Evolutionary conservation across 352 stramenopile genomes (phyloP).

Genomic region (Pythium pyrilobum): DNA sequence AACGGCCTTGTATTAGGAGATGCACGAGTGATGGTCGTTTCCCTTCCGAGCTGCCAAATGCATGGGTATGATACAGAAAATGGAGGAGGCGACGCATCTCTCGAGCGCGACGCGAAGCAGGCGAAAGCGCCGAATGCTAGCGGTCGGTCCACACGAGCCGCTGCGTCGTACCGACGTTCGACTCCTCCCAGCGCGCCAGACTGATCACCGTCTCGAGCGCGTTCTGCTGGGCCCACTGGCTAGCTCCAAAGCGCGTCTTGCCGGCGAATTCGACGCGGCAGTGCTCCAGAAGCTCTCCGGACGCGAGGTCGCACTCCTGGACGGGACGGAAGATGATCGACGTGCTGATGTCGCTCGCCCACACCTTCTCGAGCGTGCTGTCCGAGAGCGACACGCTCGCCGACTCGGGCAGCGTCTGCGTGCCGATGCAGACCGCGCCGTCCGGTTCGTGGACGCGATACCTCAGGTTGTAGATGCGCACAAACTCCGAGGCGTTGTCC

Average conservation of each 20-base stretch:
- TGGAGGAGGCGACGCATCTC: too few species aligned
- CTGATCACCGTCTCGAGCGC: conserved; percentile 42
- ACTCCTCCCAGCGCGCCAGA: conserved; percentile 41
- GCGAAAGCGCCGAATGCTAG: too few species aligned
- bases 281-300: conserved; percentile 20
- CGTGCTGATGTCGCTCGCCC: conserved; percentile 34
- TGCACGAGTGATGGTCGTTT: background rate
- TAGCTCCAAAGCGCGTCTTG: conserved; percentile 28
- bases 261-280: conserved; percentile 36
- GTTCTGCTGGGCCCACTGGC: conserved; percentile 20
- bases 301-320: conserved; percentile 18
- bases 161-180: conserved; percentile 34
- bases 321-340: conserved; percentile 34
- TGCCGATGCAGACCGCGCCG: conserved; percentile 31
- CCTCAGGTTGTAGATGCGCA: conserved; percentile 36
- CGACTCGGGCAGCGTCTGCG: conserved; percentile 26
- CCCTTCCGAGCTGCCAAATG: too few species aligned
- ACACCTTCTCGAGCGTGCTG: conserved; percentile 19
- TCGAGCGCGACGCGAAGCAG: too few species aligned
- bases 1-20: background rate
- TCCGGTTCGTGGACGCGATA: conserved; percentile 40
- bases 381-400: background rate
- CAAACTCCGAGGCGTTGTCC: conserved; percentile 20
- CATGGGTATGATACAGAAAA: too few species aligned
- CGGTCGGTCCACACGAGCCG: conserved; percentile 15